Evolutionary conservation across 1,139 yeast genomes (phyloP).

Genomic region (Spencermartinsiella ligniputridi): DNA sequence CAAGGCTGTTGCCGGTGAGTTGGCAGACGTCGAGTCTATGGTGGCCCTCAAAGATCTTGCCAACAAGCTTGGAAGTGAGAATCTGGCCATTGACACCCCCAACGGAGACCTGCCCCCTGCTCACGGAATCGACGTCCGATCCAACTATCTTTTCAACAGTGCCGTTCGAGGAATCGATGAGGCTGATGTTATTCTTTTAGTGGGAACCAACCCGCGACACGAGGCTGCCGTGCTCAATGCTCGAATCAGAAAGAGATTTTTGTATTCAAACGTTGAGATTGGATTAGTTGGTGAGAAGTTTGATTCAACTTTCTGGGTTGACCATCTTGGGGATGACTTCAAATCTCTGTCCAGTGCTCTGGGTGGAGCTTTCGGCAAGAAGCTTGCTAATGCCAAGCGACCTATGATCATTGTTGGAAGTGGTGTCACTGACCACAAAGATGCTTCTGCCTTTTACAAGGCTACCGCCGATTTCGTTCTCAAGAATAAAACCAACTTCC

Average conservation of each 20-base stretch:
- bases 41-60: conserved; percentile 77
- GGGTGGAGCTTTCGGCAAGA: conserved; percentile 64
- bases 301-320: conserved; percentile 68
- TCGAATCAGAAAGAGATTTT: conserved; percentile 80
- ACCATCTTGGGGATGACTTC: conserved; percentile 60
- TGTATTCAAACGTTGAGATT: conserved; percentile 59
- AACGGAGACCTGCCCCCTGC: conserved; percentile 55
- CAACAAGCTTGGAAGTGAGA: conserved; percentile 76
- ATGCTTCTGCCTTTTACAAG: conserved; percentile 59
- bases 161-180: conserved; percentile 76
- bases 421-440: conserved; percentile 67
- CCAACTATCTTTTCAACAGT: conserved; percentile 78
- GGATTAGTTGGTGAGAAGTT: conserved; percentile 73
- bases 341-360: conserved; percentile 58
- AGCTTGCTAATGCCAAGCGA: conserved; percentile 59
- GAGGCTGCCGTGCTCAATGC: conserved; percentile 89
- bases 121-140: conserved; percentile 69
- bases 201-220: conserved; percentile 85
- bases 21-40: conserved; percentile 77
- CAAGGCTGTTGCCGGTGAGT: conserved; percentile 79
- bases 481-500: conserved; percentile 53
- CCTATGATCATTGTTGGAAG: conserved; percentile 84
- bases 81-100: conserved; percentile 67
- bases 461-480: conserved; percentile 60
- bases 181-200: conserved; percentile 72